Base-by-base conservation (phyloP, 192 early-diverging fungal species). In the Entomortierella lignicola region DNA sequence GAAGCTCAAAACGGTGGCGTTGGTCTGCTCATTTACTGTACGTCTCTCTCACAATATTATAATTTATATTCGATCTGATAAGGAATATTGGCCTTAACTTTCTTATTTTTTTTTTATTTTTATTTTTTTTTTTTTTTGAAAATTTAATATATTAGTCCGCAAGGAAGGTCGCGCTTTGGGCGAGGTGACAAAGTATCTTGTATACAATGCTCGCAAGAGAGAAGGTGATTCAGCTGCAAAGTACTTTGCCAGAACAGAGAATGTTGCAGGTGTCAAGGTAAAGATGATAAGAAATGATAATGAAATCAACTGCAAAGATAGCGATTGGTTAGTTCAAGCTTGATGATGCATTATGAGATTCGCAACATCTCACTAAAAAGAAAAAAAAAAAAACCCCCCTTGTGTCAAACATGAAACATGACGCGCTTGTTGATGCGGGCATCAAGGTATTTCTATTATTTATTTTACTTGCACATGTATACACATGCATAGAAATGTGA, bases 101-200 rank as follows among this genome's bases (percentile, higher is more conserved):
- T 31, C 39, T 60, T 53, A 15, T 29, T 60, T 53, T 4, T 43
- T 71, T 2, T 27, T 30, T 21, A 13, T 18, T 30, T 11, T 27
- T 37, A 37, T 4, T 37, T 53, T 4, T 43, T 71, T 2, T 27
- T 30, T 21, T 5, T 18, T 30, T 11, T 27, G 4, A 37, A 10
- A 7, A 37, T 37, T 37, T 37, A 37, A 37, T 10, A 37, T 37
- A 10, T 11, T 75, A 87, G 86, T 96, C 85, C 89, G 96, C 56
- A 98, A 98, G 71, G 96, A 98, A 85, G 96, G 96, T 18, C 87
- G 96, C 32, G 95, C 95, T 10, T 80, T 98, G 57, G 96, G 96
- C 59, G 96, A 98, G 75, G 95, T 98, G 15, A 97, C 94, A 39
- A 98, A 98, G 82, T 98, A 98, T 64, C 83, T 97, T 30, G 96